Percentiles rank a stretch among this genome's conserved stretches.
Conservation (phyloP, 805 yeast genomes). For the Saccharomyces kudriavzevii region DNA sequence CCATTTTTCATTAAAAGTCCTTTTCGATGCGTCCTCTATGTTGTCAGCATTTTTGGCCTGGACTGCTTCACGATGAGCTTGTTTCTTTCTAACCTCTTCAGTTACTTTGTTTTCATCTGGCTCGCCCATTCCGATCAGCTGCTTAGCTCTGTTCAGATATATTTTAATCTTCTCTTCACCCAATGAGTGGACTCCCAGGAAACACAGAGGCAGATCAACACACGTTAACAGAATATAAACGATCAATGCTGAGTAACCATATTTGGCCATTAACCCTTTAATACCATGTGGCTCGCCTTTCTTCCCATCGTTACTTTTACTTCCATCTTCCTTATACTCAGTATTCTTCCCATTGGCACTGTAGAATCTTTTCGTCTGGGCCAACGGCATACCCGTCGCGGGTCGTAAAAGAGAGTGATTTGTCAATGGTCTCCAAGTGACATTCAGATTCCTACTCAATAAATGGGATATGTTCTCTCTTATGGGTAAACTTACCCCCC, state of each 20-base stretch:
- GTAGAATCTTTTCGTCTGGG: neutral
- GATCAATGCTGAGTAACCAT: constrained; percentile 87
- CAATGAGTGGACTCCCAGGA: constrained; percentile 69
- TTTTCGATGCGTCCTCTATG: constrained; percentile 3
- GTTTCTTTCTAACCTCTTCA: constrained; percentile 30
- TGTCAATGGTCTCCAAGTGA: neutral
- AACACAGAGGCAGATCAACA: constrained; percentile 79
- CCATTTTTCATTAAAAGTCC: constrained; percentile 20
- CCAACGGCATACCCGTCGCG: neutral
- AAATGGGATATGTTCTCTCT: neutral
- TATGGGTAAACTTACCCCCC: neutral
- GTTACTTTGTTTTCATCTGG: constrained; percentile 34
- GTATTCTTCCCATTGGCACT: neutral
- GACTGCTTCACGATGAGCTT: constrained; percentile 15
- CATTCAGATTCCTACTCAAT: neutral
- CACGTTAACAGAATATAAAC: constrained; percentile 68
- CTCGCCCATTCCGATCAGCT: constrained; percentile 54
- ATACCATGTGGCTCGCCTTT: constrained; percentile 25
- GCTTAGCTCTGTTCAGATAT: constrained; percentile 53
- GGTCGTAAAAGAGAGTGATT: neutral
- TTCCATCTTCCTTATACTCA: neutral
- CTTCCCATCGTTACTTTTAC: neutral
- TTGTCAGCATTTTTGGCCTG: constrained; percentile 16
- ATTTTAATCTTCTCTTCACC: constrained; percentile 77
- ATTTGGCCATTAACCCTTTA: constrained; percentile 67